Base-by-base conservation (phyloP, 257 asterid genomes). In the Ilex aquifolium region DNA sequence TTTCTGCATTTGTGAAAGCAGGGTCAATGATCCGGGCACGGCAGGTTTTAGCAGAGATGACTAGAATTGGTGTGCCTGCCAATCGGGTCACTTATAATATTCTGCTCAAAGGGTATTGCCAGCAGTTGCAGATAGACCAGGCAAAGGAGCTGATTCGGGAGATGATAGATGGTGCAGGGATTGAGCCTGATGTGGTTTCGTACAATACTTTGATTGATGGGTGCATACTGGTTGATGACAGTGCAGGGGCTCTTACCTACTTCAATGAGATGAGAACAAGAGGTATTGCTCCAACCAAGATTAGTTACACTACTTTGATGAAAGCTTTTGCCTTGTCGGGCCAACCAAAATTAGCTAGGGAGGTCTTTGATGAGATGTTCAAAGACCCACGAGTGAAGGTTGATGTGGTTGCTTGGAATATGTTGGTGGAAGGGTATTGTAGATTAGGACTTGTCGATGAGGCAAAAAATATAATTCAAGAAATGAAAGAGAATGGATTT, bases 301-400 rank as follows among this genome's bases (percentile, higher is more conserved):
- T 92, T 9, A 89, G 96, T 59, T 92, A 90, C 79, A 92, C 99
- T 17, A 92, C 99, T 10, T 74, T 92, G 87, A 92, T 92, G 97
- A 92, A 92, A 71, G 97, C 99, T 58, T 92, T 92, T 56, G 96
- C 96, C 10, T 73, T 82, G 14, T 81, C 99, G 30, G 85, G 86
- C 8, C 97, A 92, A 66, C 96, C 99, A 2, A 92, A 87, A 70
- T 63, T 90, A 57, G 95, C 96, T 5, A 62, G 73, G 71, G 80
- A 79, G 75, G 96, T 92, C 30, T 92, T 92, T 29, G 97, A 92
- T 48, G 99, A 92, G 70, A 92, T 92, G 99, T 76, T 81, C 6
- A 84, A 78, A 2, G 99, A 92, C 63, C 96, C 99, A 39, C 80
- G 95, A 15, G 95, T 89, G 72, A 90, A 78, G 68, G 94, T 83